Conservation (phyloP, 1,284 basidiomycete genomes). For the Melanopsichium pennsylvanicum region DNA sequence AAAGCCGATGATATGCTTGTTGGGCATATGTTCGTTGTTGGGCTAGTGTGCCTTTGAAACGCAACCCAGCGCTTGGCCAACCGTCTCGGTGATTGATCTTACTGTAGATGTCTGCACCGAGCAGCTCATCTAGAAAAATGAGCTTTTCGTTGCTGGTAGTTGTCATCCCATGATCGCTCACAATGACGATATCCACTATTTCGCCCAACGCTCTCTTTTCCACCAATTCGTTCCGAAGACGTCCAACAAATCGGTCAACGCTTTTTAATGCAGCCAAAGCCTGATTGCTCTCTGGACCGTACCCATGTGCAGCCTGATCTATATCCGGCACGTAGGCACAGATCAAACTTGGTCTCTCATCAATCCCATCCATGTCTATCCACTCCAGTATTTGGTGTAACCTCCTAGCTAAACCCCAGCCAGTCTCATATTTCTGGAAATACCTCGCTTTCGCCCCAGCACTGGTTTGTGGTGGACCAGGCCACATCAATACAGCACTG, state of each 20-base stretch:
- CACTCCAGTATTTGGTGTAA: constrained; percentile 25
- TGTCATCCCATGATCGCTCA: constrained; percentile 93
- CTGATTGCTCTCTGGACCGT: constrained; percentile 72
- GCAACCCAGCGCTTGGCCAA: constrained; percentile 67
- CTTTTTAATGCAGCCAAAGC: constrained; percentile 71
- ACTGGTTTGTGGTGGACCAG: constrained; percentile 46
- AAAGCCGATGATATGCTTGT: constrained; percentile 1
- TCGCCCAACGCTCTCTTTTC: constrained; percentile 78
- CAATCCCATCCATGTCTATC: constrained; percentile 30
- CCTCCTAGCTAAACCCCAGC: constrained; percentile 32
- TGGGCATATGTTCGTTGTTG: not conserved
- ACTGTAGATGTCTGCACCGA: constrained; percentile 74
- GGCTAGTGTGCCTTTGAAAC: constrained; percentile 5
- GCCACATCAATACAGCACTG: constrained; percentile 52
- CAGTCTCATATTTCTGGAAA: constrained; percentile 49
- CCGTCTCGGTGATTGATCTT: constrained; percentile 75
- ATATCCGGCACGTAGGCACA: constrained; percentile 72
- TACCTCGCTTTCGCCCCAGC: constrained; percentile 12
- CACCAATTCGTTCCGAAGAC: constrained; percentile 72
- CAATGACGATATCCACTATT: constrained; percentile 86
- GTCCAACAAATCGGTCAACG: constrained; percentile 79
- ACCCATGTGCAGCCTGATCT: constrained; percentile 73
- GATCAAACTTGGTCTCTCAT: constrained; percentile 40
- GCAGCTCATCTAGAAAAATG: constrained; percentile 81
- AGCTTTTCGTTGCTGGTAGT: constrained; percentile 79